phyloP scores from a whole-genome alignment of 352 stramenopile species.

The Lagenidium giganteum region DNA sequence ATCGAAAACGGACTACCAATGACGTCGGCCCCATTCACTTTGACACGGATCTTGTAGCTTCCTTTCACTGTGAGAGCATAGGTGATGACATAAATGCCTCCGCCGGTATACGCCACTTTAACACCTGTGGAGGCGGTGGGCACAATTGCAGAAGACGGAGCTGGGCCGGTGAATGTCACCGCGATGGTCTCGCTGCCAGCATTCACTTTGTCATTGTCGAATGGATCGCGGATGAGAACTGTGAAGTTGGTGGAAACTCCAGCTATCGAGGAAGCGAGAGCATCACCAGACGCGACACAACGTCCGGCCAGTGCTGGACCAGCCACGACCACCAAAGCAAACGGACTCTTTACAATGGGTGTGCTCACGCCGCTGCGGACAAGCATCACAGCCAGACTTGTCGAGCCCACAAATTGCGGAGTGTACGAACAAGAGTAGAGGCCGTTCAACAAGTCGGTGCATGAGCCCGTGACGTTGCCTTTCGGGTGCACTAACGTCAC shows the following conservation, averaged over 20 bases:
- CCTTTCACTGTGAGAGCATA: constrained; percentile 32
- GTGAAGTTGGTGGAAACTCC: constrained; percentile 35
- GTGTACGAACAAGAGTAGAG: constrained; percentile 44
- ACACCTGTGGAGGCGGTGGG: constrained; percentile 11
- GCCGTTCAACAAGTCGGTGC: constrained; percentile 38
- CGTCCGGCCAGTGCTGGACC: constrained; percentile 30
- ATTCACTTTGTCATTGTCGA: constrained; percentile 43
- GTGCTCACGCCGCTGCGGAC: constrained; percentile 1
- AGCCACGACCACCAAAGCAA: constrained; percentile 31
- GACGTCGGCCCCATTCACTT: constrained; percentile 27
- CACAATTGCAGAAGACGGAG: constrained; percentile 6
- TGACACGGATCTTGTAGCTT: constrained; percentile 27
- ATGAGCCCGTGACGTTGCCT: constrained; percentile 24
- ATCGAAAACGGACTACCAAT: constrained; percentile 36
- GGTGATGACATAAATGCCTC: constrained; percentile 22
- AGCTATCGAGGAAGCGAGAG: constrained; percentile 34
- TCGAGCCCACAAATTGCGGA: constrained; percentile 24
- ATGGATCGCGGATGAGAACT: constrained; percentile 36
- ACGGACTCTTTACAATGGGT: constrained; percentile 36
- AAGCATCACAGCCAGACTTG: constrained; percentile 24
- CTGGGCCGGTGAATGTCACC: constrained; percentile 23
- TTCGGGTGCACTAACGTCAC: constrained; percentile 25
- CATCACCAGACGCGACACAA: constrained; percentile 26
- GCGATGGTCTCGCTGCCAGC: constrained; percentile 29
- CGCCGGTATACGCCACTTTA: constrained; percentile 15